phyloP scores from a whole-genome alignment of 2,329 filamentous ascomycete genomes.

The Ophiostoma australiae region DNA sequence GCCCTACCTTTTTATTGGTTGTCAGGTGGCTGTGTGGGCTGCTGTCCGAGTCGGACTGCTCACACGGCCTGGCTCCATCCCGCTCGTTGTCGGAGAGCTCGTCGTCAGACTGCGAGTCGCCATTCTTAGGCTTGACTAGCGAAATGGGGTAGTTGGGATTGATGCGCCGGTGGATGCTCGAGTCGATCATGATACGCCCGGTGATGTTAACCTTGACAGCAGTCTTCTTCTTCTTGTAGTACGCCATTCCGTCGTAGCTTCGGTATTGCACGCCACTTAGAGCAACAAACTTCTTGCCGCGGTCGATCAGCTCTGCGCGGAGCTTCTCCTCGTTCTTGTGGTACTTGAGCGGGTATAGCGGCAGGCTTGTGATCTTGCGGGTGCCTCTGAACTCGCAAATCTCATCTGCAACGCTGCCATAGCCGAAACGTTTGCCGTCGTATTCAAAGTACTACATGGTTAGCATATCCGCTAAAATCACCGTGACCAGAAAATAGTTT shows the following conservation, averaged over 20 bases:
- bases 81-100: constrained; percentile 43
- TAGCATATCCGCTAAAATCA: background rate
- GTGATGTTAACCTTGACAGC: constrained; percentile 79
- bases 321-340: constrained; percentile 67
- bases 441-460: constrained; percentile 67
- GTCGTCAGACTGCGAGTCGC: constrained; percentile 52
- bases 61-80: constrained; percentile 29
- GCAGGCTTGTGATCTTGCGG: constrained; percentile 73
- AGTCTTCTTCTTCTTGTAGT: constrained; percentile 72
- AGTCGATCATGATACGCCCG: constrained; percentile 82
- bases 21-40: constrained; percentile 29
- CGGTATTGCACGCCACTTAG: constrained; percentile 81
- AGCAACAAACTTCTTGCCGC: constrained; percentile 77
- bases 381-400: constrained; percentile 73
- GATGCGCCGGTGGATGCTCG: constrained; percentile 73
- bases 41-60: constrained; percentile 39
- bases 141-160: constrained; percentile 82
- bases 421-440: constrained; percentile 79
- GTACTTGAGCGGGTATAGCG: constrained; percentile 73
- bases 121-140: constrained; percentile 66
- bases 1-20: background rate
- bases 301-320: constrained; percentile 63
- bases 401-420: constrained; percentile 64
- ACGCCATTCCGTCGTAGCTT: constrained; percentile 77
- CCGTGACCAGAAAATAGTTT: background rate